Base-by-base conservation (phyloP, 768 basidiomycete genomes). In the Chalciporus chontae region DNA sequence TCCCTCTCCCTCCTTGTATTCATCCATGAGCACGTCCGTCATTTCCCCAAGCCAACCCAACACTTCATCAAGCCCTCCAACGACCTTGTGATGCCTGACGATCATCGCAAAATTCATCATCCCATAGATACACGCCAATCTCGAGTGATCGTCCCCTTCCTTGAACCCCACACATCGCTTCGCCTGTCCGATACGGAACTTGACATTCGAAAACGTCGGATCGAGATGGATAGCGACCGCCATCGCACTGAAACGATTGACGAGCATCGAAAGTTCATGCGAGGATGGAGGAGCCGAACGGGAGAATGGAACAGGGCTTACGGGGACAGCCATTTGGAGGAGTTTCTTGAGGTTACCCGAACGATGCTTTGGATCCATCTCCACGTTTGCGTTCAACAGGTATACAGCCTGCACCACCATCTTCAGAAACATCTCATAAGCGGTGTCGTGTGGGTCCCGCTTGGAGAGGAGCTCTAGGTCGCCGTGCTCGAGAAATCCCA, bases 351-450 rank as follows among this genome's bases (percentile, higher is more conserved):
- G 69, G 53, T 74, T 77, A 23, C 72, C 68, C 8, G 70, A 67
- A 13, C 75, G 60, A 45, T 69, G 67, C 50, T 60, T 68, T 47
- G 66, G 62, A 56, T 67, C 64, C 19, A 48, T 41, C 18, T 63
- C 61, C 50, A 71, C 69, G 11, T 73, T 66, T 1, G 73, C 73
- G 40, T 58, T 57, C 36, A 56, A n/a, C 37, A 47, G 45, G 34
- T 57, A 27, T n/a, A 66, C 64, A 0, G 85, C 84, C 40, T 80
- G 79, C n/a, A 85, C 79, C 29, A 94, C 73, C 47, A 96, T 74
- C 64, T 93, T 91, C 40, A 95, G 73, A 61, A 93, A 89, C 6
- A 89, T 63, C n/a, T 80, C 76, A 60, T 87, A 94, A 1, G 87
- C 80, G 2, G 86, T 81, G 58, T 95, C 94, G 15, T 66, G 65